phyloP scores from a whole-genome alignment of 2,329 filamentous ascomycete species.

The Fusarium secorum region DNA sequence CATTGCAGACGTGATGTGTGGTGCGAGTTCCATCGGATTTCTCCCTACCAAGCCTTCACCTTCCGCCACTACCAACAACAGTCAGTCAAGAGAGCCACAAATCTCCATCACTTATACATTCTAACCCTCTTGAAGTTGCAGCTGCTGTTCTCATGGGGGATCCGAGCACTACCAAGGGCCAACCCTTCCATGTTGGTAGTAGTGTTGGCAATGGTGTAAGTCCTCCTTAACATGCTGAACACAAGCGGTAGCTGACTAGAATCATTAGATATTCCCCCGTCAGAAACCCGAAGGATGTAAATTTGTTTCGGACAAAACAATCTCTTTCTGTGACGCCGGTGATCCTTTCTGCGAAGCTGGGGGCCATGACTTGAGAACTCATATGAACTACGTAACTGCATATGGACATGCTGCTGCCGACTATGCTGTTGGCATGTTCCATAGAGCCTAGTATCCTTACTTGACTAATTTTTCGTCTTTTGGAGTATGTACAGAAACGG shows the following conservation, averaged over 20 bases:
- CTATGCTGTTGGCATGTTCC: conserved; percentile 18
- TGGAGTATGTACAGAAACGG: neutral
- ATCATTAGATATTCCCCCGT: conserved; percentile 28
- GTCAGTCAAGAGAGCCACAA: neutral
- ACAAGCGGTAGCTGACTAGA: fast-evolving
- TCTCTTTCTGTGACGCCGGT: conserved; percentile 32
- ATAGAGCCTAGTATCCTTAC: neutral
- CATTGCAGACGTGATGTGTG: conserved; percentile 35
- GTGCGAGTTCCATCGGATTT: conserved; percentile 32
- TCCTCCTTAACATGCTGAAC: fast-evolving
- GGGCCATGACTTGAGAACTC: conserved; percentile 21
- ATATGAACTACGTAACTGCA: conserved; percentile 31
- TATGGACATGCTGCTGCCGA: conserved; percentile 24
- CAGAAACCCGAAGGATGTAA: conserved; percentile 21
- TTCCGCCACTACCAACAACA: conserved; percentile 4
- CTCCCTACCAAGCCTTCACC: conserved; percentile 22
- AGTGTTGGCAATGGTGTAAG: conserved; percentile 32
- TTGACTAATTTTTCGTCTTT: neutral
- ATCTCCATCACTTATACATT: fast-evolving
- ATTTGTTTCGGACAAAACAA: conserved; percentile 6
- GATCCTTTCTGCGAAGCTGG: conserved; percentile 36
- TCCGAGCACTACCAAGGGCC: conserved; percentile 31
- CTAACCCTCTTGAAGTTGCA: conserved; percentile 8
- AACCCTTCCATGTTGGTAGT: conserved; percentile 29
- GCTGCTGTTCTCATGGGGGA: conserved; percentile 38